Base-by-base conservation (phyloP, 2,329 filamentous ascomycete genomes). In the Fusarium vanettenii region DNA sequence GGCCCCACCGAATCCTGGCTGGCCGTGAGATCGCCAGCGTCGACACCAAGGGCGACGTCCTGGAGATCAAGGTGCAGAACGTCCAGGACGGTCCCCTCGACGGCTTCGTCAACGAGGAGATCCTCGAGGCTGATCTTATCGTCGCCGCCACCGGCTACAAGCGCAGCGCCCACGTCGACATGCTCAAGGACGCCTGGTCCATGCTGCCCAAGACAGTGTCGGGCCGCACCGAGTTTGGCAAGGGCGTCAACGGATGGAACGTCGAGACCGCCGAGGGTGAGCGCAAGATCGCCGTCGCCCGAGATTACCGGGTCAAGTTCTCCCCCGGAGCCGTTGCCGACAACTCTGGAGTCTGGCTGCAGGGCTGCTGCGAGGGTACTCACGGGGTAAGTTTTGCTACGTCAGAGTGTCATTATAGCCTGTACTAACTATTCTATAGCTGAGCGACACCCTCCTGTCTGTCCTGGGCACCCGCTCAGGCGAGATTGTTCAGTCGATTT, bases 351-450 rank as follows among this genome's bases (percentile, higher is more conserved):
- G 88, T 98, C 68, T 98, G 94, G 93, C 87, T 98, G 78, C 97
- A 98, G 82, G 96, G 96, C 35, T 98, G 95, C 85, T 97, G 95
- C 81, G 95, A 98, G 86, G 91, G 89, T 71, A 97, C 95, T 37
- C 96, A 98, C 83, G 96, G 96, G 69, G 93, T 96, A 89, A 91
- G 93, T 91, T 60, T 29, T 25, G 27, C 20, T 31, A 60, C 37
- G 35, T 22, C n/a, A 50, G 45, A 18, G 27, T 41, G 52, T 56
- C 48, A 64, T 70, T 33, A 18, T 6, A n/a, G 18, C 56, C 18
- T 45, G 25, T 69, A 61, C 79, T 81, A 70, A 79, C 74, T 59
- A 67, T 61, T 41, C 57, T 60, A 66, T 78, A 93, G 91, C 84
- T 97, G 84, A 95, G 94, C 81, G 94, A 97, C 82, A 94, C 92